Conservation (phyloP, 2,329 filamentous ascomycete genomes). For the Aspergillus alliaceus region DNA sequence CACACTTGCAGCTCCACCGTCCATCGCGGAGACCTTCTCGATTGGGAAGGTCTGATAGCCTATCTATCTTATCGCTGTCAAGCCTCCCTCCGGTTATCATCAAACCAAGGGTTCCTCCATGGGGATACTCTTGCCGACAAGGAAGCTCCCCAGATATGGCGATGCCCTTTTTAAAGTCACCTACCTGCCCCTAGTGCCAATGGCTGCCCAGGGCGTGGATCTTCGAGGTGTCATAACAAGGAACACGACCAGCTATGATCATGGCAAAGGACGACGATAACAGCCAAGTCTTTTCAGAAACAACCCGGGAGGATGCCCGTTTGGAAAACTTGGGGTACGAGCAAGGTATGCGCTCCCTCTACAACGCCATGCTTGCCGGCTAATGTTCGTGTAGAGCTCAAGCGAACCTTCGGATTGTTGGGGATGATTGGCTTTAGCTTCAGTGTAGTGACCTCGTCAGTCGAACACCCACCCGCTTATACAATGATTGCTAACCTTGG, state of each 20-base stretch:
- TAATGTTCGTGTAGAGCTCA: conserved; percentile 47
- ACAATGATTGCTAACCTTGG: neutral
- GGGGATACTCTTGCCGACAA: neutral
- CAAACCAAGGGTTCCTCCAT: conserved; percentile 6
- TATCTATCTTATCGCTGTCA: conserved; percentile 26
- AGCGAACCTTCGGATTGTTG: conserved; percentile 55
- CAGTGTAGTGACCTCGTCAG: conserved; percentile 55
- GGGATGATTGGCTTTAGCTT: conserved; percentile 63
- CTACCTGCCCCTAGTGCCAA: too few relatives aligned
- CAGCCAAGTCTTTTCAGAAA: conserved; percentile 20
- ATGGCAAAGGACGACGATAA: conserved; percentile 29
- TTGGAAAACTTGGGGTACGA: conserved; percentile 42
- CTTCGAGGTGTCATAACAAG: neutral
- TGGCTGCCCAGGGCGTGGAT: too few relatives aligned
- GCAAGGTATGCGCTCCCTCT: conserved; percentile 30
- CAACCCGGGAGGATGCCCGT: conserved; percentile 33
- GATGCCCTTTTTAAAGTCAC: neutral
- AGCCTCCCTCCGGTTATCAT: neutral
- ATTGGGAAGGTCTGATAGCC: conserved; percentile 18
- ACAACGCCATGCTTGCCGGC: neutral
- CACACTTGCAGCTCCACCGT: conserved; percentile 13
- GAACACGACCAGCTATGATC: neutral
- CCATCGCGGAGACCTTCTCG: conserved; percentile 28
- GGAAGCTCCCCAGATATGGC: neutral
- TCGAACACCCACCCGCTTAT: neutral